These are phyloP conservation scores for Potentilla sterilis DNA, from an alignment of 306 rosid genomes.

Conservation along the genomic window DNA sequence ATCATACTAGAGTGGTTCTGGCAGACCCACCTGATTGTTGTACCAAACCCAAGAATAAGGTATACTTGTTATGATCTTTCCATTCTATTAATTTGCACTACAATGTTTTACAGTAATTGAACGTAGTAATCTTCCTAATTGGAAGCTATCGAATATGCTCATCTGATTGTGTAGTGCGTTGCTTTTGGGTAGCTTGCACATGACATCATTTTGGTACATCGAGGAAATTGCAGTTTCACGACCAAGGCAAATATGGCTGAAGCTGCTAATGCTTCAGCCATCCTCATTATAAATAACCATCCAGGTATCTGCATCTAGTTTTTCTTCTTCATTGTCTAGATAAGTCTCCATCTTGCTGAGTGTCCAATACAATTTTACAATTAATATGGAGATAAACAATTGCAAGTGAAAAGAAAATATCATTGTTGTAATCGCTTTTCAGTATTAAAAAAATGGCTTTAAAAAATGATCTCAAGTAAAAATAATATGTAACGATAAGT, in stretches of 20 bases:
- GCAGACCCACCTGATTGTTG: constrained; percentile 99
- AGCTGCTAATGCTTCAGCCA: constrained; percentile 80
- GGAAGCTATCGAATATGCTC: constrained; percentile 19
- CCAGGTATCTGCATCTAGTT: constrained; percentile 54
- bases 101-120: constrained; percentile 7
- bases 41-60: constrained; percentile 56
- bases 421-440: neutral
- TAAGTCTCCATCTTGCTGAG: neutral
- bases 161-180: constrained; percentile 36
- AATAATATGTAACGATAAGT: constrained; percentile 10
- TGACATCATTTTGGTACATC: constrained; percentile 79
- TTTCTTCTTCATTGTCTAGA: constrained; percentile 10
- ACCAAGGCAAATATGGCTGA: constrained; percentile 89
- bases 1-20: constrained; percentile 76
- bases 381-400: neutral
- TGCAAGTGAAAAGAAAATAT: neutral
- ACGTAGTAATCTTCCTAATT: constrained; percentile 21
- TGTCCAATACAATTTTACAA: neutral
- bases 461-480: neutral
- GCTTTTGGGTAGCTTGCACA: constrained; percentile 64
- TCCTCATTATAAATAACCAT: constrained; percentile 73
- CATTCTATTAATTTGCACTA: constrained; percentile 2
- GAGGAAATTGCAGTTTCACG: constrained; percentile 97
- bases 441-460: neutral
- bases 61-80: constrained; percentile 29